phyloP scores from a whole-genome alignment of 768 basidiomycete species.

The Trametes cubensis region DNA sequence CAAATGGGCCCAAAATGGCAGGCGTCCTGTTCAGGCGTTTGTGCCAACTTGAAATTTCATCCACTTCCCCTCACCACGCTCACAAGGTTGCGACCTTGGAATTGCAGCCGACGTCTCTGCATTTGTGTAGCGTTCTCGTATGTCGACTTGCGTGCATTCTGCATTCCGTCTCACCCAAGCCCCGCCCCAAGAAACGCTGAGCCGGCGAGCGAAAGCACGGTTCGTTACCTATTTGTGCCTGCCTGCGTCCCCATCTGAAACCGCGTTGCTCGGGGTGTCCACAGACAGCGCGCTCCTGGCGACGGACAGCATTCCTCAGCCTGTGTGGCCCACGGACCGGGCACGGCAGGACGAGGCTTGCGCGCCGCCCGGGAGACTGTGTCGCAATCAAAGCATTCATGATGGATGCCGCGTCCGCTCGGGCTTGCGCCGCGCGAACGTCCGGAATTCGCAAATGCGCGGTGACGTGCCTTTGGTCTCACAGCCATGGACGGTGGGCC shows the following conservation, averaged over 20 bases:
- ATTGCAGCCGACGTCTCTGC: background rate
- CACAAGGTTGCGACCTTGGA: background rate
- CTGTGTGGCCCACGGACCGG: background rate
- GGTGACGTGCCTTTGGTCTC: slow-evolving; percentile 7
- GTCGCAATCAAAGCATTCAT: slow-evolving; percentile 16
- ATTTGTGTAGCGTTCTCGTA: background rate
- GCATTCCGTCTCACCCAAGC: background rate
- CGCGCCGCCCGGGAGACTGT: background rate
- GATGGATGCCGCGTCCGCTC: background rate
- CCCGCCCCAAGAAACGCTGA: background rate
- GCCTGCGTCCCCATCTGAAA: slow-evolving; percentile 5
- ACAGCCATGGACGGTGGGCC: slow-evolving; percentile 1
- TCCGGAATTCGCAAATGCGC: background rate
- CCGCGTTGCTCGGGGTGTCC: background rate
- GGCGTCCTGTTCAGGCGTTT: slow-evolving; percentile 2
- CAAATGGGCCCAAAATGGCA: slow-evolving; percentile 3
- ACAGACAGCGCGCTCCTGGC: background rate
- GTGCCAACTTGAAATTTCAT: background rate
- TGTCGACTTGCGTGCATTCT: background rate
- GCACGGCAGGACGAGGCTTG: background rate
- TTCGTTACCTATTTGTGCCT: slow-evolving; percentile 1
- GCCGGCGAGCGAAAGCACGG: background rate
- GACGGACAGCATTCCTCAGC: background rate
- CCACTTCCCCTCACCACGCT: background rate
- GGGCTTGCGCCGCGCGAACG: background rate